phyloP scores from a whole-genome alignment of 371 early-diverging fungal species.

The Rhizopus delemar region DNA sequence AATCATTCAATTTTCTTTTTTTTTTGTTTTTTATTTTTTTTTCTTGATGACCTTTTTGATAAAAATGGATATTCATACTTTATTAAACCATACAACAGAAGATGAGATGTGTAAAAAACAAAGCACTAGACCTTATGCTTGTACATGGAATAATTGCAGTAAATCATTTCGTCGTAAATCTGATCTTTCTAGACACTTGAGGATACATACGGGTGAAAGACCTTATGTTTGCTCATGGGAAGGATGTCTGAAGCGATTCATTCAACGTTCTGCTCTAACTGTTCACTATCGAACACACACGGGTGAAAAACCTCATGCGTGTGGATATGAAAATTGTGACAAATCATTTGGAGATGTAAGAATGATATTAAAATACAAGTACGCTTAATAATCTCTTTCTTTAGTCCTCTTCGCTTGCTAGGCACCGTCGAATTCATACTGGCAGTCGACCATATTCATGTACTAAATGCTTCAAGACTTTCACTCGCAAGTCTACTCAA shows the following conservation, averaged over 20 bases:
- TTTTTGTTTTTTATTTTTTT: background rate
- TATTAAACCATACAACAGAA: background rate
- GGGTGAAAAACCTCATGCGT: slow-evolving; percentile 78
- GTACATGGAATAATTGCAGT: slow-evolving; percentile 61
- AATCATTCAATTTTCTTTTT: background rate
- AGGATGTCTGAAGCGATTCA: slow-evolving; percentile 71
- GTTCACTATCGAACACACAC: slow-evolving; percentile 79
- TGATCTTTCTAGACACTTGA: slow-evolving; percentile 70
- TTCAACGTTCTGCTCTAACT: slow-evolving; percentile 77
- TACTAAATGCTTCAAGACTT: slow-evolving; percentile 51
- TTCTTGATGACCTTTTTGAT: background rate
- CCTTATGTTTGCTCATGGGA: slow-evolving; percentile 65
- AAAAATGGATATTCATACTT: slow-evolving; percentile 5
- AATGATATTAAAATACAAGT: background rate
- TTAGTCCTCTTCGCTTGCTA: slow-evolving; percentile 43
- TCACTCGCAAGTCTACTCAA: slow-evolving; percentile 65
- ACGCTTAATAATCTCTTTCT: background rate
- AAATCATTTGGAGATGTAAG: slow-evolving; percentile 65
- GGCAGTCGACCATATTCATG: slow-evolving; percentile 44
- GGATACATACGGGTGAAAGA: slow-evolving; percentile 73
- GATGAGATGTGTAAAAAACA: background rate
- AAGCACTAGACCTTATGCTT: slow-evolving; percentile 15
- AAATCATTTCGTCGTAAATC: slow-evolving; percentile 73
- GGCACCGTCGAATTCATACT: slow-evolving; percentile 46
- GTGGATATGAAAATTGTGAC: slow-evolving; percentile 60